Evolutionary conservation across 2,329 filamentous ascomycete genomes (phyloP).

Genomic region (Davidsoniella eucalypti): DNA sequence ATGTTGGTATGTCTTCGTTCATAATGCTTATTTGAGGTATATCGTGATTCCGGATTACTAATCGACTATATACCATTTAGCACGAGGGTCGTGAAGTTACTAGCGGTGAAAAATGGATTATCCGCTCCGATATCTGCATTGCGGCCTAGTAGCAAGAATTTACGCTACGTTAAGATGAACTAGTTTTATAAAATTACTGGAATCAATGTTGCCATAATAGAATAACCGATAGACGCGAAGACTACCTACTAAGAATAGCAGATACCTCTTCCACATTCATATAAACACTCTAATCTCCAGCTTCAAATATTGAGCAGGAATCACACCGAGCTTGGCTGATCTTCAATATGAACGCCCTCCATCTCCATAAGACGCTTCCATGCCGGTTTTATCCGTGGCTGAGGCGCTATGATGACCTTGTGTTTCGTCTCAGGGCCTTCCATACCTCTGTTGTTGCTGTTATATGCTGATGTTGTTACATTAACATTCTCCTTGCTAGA

Average conservation of each 20-base stretch:
- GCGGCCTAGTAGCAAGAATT: not conserved
- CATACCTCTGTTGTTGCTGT: no score
- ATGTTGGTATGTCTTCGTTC: slow-evolving; percentile 42
- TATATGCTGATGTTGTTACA: not conserved
- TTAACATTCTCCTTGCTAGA: not conserved
- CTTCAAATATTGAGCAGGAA: no score
- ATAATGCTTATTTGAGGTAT: not conserved
- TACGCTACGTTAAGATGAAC: no score
- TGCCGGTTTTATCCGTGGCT: not conserved
- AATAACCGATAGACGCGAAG: no score
- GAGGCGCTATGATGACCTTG: no score
- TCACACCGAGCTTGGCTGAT: not conserved
- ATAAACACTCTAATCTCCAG: no score
- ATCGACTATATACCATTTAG: slow-evolving; percentile 20
- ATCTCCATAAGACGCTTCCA: slow-evolving; percentile 3
- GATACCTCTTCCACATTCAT: no score
- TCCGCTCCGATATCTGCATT: slow-evolving; percentile 68
- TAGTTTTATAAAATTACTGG: no score
- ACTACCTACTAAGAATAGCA: no score
- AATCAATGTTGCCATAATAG: no score
- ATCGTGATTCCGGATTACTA: slow-evolving; percentile 8
- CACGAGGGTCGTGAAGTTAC: slow-evolving; percentile 73
- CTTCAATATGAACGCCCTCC: not conserved
- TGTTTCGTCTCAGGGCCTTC: no score
- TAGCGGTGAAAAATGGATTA: slow-evolving; percentile 77